phyloP scores from a whole-genome alignment of 1,284 basidiomycete species.

The Ustilago shanxiensis region DNA sequence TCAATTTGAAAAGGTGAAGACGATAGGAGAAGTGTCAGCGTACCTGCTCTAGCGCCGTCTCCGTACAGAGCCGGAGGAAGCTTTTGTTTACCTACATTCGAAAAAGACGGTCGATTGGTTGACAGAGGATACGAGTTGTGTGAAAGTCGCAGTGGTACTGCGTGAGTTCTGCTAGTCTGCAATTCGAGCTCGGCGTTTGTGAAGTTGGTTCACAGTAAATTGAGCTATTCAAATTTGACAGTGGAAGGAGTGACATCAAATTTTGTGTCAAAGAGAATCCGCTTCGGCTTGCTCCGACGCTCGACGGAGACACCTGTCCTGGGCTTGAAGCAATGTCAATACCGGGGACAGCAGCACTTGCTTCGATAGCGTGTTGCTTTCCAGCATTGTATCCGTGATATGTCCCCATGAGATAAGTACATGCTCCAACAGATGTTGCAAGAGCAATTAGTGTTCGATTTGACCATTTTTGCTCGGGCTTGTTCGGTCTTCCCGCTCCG shows the following conservation, averaged over 20 bases:
- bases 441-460: conserved; percentile 50
- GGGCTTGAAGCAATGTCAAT: not conserved
- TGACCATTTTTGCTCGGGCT: conserved; percentile 48
- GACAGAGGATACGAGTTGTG: conserved; percentile 47
- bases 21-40: not conserved
- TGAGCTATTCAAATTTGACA: not conserved
- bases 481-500: conserved; percentile 13
- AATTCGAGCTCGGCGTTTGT: conserved; percentile 4
- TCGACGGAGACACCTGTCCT: not conserved
- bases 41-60: not conserved
- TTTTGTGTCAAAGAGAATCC: not conserved
- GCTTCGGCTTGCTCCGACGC: not conserved
- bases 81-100: conserved; percentile 27
- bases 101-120: conserved; percentile 60
- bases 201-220: conserved; percentile 24
- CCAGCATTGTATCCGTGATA: conserved; percentile 48
- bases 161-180: conserved; percentile 49
- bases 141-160: conserved; percentile 58
- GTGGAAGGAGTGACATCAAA: conserved; percentile 11
- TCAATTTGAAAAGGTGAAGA: not conserved
- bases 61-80: not conserved
- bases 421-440: conserved; percentile 44
- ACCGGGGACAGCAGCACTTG: not conserved
- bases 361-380: conserved; percentile 23
- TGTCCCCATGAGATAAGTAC: conserved; percentile 41